Evolutionary conservation across 2,329 filamentous ascomycete genomes (phyloP).

Genomic region (Byssoonygena ceratinophila): DNA sequence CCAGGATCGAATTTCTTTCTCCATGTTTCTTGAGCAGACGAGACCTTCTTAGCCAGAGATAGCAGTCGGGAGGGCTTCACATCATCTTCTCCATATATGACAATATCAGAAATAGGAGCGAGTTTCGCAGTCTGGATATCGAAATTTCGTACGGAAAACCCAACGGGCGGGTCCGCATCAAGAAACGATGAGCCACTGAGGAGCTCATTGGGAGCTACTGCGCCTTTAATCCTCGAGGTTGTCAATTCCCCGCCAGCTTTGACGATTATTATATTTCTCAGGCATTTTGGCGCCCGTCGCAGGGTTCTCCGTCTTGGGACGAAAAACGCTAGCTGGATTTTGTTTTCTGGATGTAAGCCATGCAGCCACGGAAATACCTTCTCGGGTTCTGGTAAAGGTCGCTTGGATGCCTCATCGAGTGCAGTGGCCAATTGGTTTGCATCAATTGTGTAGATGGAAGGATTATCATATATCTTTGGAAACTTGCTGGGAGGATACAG

Average conservation of each 20-base stretch:
- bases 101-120: constrained; percentile 78
- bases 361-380: constrained; percentile 94
- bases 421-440: constrained; percentile 59
- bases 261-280: constrained; percentile 72
- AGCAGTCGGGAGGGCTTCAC: constrained; percentile 53
- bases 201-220: constrained; percentile 71
- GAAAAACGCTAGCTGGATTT: constrained; percentile 84
- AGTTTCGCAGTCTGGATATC: constrained; percentile 89
- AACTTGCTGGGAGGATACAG: constrained; percentile 63
- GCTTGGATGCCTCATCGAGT: constrained; percentile 62
- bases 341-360: constrained; percentile 78
- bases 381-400: constrained; percentile 74
- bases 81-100: constrained; percentile 74
- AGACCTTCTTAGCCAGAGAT: constrained; percentile 53
- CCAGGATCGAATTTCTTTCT: constrained; percentile 52
- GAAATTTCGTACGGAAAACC: constrained; percentile 93
- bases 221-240: constrained; percentile 69
- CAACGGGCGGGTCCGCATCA: constrained; percentile 74
- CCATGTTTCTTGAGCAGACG: constrained; percentile 67
- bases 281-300: constrained; percentile 60
- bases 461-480: constrained; percentile 45
- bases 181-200: constrained; percentile 59
- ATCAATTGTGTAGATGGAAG: constrained; percentile 60
- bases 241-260: constrained; percentile 76
- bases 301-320: constrained; percentile 61